Percentiles rank a stretch among this genome's conserved stretches.
Evolutionary conservation across 2,329 filamentous ascomycete genomes (phyloP).

Genomic region (Pestalotiopsis fici): DNA sequence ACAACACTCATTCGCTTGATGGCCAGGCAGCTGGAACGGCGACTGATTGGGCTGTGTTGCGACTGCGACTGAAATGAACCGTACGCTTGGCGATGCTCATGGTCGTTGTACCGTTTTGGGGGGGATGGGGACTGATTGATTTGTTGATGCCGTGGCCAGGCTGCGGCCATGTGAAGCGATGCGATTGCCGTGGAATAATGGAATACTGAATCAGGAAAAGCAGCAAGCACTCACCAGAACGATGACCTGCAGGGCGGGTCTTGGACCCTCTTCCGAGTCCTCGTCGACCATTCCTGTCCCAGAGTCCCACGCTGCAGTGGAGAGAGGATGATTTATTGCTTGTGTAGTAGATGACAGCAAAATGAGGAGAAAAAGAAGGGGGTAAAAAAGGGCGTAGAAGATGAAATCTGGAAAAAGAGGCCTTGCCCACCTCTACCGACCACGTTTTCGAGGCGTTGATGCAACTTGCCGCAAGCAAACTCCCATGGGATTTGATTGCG

Average conservation of each 20-base stretch:
- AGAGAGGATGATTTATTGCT: background rate
- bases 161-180: background rate
- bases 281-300: constrained; percentile 18
- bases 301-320: background rate
- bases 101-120: background rate
- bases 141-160: background rate
- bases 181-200: background rate
- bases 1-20: background rate
- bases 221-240: constrained; percentile 61
- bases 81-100: background rate
- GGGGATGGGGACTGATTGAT: background rate
- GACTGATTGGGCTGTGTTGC: too few relatives aligned
- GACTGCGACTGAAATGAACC: too few relatives aligned
- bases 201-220: background rate
- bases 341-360: background rate
- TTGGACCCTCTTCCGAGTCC: constrained; percentile 17
- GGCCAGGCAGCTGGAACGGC: background rate
- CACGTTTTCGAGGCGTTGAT: background rate
- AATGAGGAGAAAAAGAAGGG: background rate
- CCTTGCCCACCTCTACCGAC: background rate
- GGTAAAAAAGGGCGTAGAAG: background rate
- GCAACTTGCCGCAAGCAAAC: background rate
- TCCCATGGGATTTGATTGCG: background rate
- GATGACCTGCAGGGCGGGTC: constrained; percentile 70
- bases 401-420: background rate